Percentiles rank a stretch among this genome's conserved stretches.
phyloP scores from a whole-genome alignment of 768 basidiomycete genomes.

The Dictyophora rubrovolvata region DNA sequence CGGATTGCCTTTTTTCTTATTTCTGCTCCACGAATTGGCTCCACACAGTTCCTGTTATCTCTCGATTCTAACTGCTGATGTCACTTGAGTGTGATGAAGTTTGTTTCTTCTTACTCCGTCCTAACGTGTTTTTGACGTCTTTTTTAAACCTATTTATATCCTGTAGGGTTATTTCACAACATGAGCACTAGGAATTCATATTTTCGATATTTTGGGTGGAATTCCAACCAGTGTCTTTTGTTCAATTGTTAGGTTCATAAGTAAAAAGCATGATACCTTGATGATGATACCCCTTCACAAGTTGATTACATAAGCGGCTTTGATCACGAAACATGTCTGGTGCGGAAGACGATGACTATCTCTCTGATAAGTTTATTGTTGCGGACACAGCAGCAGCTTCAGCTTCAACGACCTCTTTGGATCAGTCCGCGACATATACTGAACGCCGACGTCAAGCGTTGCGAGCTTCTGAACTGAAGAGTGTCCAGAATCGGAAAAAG shows the following conservation, averaged over 20 bases:
- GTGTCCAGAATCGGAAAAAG: conserved; percentile 58
- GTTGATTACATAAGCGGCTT: too few species aligned
- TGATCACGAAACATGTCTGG: conserved; percentile 41
- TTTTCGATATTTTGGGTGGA: background rate
- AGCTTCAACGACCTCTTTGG: conserved; percentile 19
- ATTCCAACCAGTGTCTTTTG: too few species aligned
- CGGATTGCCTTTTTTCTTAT: background rate
- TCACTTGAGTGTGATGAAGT: background rate
- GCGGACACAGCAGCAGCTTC: conserved; percentile 21
- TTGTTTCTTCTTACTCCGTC: background rate
- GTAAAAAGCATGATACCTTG: too few species aligned
- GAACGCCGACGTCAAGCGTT: conserved; percentile 60
- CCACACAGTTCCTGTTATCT: background rate
- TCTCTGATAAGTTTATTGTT: conserved; percentile 76
- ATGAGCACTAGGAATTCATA: background rate
- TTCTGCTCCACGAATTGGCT: background rate
- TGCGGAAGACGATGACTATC: conserved; percentile 69
- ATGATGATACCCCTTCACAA: too few species aligned
- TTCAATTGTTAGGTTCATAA: too few species aligned
- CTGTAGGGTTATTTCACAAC: background rate
- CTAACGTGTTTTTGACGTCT: background rate
- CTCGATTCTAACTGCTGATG: background rate
- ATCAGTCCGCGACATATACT: conserved; percentile 51
- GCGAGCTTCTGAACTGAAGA: conserved; percentile 46
- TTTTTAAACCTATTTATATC: background rate